phyloP scores from a whole-genome alignment of 2,329 filamentous ascomycete species.

The Teratosphaeria destructans region DNA sequence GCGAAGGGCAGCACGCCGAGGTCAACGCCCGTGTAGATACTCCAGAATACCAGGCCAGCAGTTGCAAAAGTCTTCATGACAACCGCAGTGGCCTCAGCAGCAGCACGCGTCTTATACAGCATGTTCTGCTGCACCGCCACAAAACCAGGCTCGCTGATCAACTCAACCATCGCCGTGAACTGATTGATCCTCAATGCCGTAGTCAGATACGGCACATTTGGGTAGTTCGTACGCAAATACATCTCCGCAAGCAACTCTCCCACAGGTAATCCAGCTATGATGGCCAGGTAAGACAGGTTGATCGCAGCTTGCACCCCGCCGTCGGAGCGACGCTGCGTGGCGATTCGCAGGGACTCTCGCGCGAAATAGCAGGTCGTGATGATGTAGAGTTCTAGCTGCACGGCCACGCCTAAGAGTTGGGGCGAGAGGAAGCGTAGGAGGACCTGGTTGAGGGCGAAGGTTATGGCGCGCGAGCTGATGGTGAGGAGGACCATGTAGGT shows the following conservation, averaged over 20 bases:
- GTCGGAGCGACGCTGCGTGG: constrained; percentile 61
- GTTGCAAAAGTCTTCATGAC: constrained; percentile 66
- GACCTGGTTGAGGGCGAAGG: constrained; percentile 85
- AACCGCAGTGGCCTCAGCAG: constrained; percentile 74
- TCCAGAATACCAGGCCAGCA: constrained; percentile 59
- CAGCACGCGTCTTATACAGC: constrained; percentile 67
- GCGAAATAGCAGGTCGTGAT: constrained; percentile 92
- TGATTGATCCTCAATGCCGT: constrained; percentile 46
- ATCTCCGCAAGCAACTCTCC: constrained; percentile 54
- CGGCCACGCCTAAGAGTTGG: constrained; percentile 69
- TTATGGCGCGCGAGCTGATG: constrained; percentile 74
- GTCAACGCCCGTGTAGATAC: constrained; percentile 41
- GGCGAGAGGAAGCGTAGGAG: constrained; percentile 83
- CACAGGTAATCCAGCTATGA: constrained; percentile 46
- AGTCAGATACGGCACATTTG: constrained; percentile 51
- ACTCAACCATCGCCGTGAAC: constrained; percentile 56
- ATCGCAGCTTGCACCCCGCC: constrained; percentile 60
- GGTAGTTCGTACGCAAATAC: constrained; percentile 51
- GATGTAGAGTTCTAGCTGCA: constrained; percentile 87
- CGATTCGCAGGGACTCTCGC: constrained; percentile 81
- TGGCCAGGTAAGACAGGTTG: constrained; percentile 76
- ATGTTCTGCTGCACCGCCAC: constrained; percentile 75
- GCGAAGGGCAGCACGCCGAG: constrained; percentile 81
- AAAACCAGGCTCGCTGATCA: constrained; percentile 80
- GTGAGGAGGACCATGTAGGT: constrained; percentile 82